Conservation (phyloP, 2,329 filamentous ascomycete genomes). For the Colletotrichum lini region DNA sequence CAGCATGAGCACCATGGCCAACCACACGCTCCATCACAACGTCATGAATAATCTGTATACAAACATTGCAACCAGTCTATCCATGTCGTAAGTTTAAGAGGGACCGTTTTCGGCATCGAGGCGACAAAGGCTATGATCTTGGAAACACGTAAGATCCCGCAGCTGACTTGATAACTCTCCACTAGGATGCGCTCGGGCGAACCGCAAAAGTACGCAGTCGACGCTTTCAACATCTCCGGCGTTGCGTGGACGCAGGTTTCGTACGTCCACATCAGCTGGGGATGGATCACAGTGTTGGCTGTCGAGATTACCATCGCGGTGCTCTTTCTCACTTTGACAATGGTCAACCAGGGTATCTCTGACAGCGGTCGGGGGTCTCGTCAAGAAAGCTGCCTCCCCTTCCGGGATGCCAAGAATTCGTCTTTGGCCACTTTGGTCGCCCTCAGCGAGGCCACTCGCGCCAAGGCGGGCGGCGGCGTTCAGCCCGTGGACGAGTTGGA, state of each 20-base stretch:
- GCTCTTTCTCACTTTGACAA: not conserved
- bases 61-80: not conserved
- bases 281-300: constrained; percentile 7
- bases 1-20: not conserved
- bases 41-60: not conserved
- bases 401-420: constrained; percentile 7
- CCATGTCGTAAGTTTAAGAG: not conserved
- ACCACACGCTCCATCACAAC: not conserved
- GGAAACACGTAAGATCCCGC: no score
- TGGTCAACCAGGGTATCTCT: not conserved
- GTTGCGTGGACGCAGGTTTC: constrained; percentile 14
- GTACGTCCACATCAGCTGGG: constrained; percentile 25
- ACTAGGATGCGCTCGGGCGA: not conserved
- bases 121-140: not conserved
- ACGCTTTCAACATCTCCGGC: constrained; percentile 9
- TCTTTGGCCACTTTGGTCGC: constrained; percentile 8
- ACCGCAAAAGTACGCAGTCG: not conserved
- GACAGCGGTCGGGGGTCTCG: not conserved
- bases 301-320: constrained; percentile 6
- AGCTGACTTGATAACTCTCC: not conserved
- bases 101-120: no score
- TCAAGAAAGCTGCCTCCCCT: not conserved
- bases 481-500: constrained; percentile 10
- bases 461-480: constrained; percentile 9
- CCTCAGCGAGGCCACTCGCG: constrained; percentile 1